phyloP scores from a whole-genome alignment of 2,329 filamentous ascomycete species.

The Fusarium pilosicola region DNA sequence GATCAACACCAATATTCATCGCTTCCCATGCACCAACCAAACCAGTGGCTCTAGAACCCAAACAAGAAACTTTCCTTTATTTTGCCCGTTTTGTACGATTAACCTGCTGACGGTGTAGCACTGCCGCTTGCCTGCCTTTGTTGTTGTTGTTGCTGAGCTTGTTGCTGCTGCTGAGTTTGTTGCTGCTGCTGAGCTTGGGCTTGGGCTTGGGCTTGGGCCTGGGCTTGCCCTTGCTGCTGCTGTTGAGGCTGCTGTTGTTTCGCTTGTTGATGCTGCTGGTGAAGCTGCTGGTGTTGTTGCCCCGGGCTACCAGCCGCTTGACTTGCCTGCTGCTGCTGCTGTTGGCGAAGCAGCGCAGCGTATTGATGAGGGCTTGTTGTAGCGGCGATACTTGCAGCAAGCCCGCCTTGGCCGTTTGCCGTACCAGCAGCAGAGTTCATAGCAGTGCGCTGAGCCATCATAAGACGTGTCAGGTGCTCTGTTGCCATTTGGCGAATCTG shows the following conservation, averaged over 20 bases:
- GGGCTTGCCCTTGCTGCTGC: slow-evolving; percentile 13
- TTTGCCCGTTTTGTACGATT: slow-evolving; percentile 28
- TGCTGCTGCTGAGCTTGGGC: slow-evolving; percentile 8
- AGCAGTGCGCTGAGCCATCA: slow-evolving; percentile 61
- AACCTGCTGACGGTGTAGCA: slow-evolving; percentile 50
- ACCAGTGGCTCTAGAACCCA: slow-evolving; percentile 19
- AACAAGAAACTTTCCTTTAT: slow-evolving; percentile 10
- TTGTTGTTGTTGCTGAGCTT: slow-evolving; percentile 32
- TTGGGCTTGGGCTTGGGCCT: slow-evolving; percentile 2
- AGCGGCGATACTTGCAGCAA: slow-evolving; percentile 59
- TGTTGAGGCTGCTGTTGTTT: slow-evolving; percentile 37
- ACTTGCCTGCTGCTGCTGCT: slow-evolving; percentile 60
- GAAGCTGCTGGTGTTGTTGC: slow-evolving; percentile 43
- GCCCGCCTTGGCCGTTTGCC: slow-evolving; percentile 55
- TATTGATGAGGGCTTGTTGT: slow-evolving; percentile 68
- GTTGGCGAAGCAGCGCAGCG: slow-evolving; percentile 66
- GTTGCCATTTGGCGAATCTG: slow-evolving; percentile 62
- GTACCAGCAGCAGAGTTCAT: slow-evolving; percentile 66
- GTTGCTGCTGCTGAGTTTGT: slow-evolving; percentile 19
- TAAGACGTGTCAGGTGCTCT: slow-evolving; percentile 58
- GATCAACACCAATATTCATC: slow-evolving; percentile 22
- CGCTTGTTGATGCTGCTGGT: slow-evolving; percentile 41
- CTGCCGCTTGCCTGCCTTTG: slow-evolving; percentile 54
- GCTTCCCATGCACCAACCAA: slow-evolving; percentile 19
- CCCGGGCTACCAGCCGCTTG: slow-evolving; percentile 45